These are phyloP conservation scores for Cladophialophora psammophila DNA, from an alignment of 2,329 filamentous ascomycete genomes.

Conservation along the genomic window DNA sequence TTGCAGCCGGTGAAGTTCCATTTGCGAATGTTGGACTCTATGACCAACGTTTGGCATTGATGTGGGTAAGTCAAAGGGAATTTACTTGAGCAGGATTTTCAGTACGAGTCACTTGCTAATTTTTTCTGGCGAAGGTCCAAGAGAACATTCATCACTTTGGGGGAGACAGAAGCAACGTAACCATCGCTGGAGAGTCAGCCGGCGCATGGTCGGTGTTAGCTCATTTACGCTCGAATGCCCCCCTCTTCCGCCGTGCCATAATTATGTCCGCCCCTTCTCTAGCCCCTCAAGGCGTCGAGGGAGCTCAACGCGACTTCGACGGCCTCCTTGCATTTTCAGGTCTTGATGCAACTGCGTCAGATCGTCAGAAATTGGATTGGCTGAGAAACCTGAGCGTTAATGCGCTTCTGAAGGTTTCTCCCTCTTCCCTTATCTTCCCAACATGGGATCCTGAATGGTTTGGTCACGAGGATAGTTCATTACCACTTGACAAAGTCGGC, in stretches of 20 bases:
- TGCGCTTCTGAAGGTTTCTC: background rate
- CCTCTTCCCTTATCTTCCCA: conserved; percentile 2
- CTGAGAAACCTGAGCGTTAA: conserved; percentile 16
- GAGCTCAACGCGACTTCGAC: conserved; percentile 18
- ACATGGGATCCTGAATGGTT: conserved; percentile 25
- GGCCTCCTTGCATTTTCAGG: conserved; percentile 7
- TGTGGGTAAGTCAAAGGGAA: conserved; percentile 41
- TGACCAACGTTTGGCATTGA: conserved; percentile 48
- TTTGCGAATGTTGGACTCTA: conserved; percentile 46
- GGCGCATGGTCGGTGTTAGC: conserved; percentile 34
- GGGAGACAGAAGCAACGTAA: conserved; percentile 43
- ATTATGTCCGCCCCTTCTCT: conserved; percentile 18
- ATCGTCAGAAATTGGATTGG: conserved; percentile 10
- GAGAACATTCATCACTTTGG: conserved; percentile 43
- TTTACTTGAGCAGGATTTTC: background rate
- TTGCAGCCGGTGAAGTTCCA: conserved; percentile 42
- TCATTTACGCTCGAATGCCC: conserved; percentile 12
- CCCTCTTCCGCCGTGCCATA: conserved; percentile 7
- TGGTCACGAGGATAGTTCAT: background rate
- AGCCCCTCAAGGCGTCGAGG: background rate
- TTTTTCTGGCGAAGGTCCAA: conserved; percentile 36
- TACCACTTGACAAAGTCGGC: background rate
- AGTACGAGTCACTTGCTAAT: conserved; percentile 8
- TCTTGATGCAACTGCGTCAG: background rate
- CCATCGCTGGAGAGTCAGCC: conserved; percentile 44